Percentiles rank a stretch among this genome's conserved stretches.
Conservation (phyloP, 2,329 filamentous ascomycete genomes). For the Penicillium sp. region DNA sequence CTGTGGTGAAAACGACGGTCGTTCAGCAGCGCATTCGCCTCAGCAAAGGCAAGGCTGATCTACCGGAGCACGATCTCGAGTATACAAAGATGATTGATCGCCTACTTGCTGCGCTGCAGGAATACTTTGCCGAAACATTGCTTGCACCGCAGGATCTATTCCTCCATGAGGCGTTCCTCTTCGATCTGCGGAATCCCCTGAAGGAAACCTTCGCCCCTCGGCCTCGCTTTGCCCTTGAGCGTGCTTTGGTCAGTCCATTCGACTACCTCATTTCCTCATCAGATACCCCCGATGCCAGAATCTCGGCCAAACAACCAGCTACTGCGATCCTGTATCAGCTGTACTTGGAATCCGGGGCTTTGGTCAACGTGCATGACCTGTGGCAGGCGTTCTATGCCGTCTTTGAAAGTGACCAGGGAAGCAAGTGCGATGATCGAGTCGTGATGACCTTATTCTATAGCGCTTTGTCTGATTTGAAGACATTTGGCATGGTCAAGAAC, state of each 20-base stretch:
- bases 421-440: constrained; percentile 30
- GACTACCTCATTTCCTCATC: constrained; percentile 56
- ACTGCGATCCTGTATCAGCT: constrained; percentile 57
- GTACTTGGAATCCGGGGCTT: constrained; percentile 56
- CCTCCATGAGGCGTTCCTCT: constrained; percentile 53
- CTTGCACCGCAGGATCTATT: constrained; percentile 48
- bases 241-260: constrained; percentile 53
- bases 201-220: constrained; percentile 54
- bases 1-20: constrained; percentile 53
- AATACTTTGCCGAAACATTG: constrained; percentile 44
- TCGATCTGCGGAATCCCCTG: constrained; percentile 53
- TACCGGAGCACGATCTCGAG: constrained; percentile 50
- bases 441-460: constrained; percentile 73
- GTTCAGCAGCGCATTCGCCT: constrained; percentile 55
- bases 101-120: constrained; percentile 43
- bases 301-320: constrained; percentile 51
- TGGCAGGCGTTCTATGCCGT: constrained; percentile 58
- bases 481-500: constrained; percentile 78
- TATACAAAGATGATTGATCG: constrained; percentile 51
- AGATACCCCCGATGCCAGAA: constrained; percentile 22
- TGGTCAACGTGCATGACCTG: constrained; percentile 58
- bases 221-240: constrained; percentile 54
- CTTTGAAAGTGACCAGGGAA: constrained; percentile 34
- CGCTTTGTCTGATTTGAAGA: constrained; percentile 74
- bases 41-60: constrained; percentile 51